Evolutionary conservation across 2,329 filamentous ascomycete species (phyloP), one percentile per base, ranked within the genome.

Genomic region (Monilinia aucupariae): DNA sequence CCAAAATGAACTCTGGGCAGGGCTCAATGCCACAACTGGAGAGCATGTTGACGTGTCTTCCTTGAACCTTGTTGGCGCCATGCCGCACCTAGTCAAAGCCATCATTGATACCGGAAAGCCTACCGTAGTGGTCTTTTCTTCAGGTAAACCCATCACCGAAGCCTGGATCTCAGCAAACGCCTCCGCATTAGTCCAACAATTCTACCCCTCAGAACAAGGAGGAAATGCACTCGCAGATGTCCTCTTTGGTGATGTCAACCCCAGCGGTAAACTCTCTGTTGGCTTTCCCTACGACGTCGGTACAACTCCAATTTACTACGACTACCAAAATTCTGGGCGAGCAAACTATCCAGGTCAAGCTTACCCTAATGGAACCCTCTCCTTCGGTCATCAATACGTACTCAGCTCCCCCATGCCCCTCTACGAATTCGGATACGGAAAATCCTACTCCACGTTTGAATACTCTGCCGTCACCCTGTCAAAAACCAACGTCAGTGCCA

Each of bases 361-460:
- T 71, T 93, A 92, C 69, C 90, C 91, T 0, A 83, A 86, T 0
- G 85, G 82, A 5, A 88, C 82, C 0, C 77, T 96, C 0, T 90
- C 90, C 70, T 86, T 96, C 68, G 92, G 96, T 76, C 96, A 96
- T 76, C 86, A 91, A 32, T 85, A 92, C 75, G 92, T 96, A 67
- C 90, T 96, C 77, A 89, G 88, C 62, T 79, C 82, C 62, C 87
- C 93, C 63, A 78, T 80, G 5, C 92, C 92, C 0, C 86, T 90
- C 1, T 97, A 88, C 72, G 89, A 91, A 59, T 97, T 97, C 69
- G 92, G 93, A 0, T 92, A 86, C 63, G 93, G 92, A 0, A 81
- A 96, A 4, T 85, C 82, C 0, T 89, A 89, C 76, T 87, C 83
- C 0, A 81, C 76, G 0, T 91, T 85, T 71, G 74, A 79, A 9